Conservation (phyloP, 139 green algal genomes). For the Chloropicon primus region DNA sequence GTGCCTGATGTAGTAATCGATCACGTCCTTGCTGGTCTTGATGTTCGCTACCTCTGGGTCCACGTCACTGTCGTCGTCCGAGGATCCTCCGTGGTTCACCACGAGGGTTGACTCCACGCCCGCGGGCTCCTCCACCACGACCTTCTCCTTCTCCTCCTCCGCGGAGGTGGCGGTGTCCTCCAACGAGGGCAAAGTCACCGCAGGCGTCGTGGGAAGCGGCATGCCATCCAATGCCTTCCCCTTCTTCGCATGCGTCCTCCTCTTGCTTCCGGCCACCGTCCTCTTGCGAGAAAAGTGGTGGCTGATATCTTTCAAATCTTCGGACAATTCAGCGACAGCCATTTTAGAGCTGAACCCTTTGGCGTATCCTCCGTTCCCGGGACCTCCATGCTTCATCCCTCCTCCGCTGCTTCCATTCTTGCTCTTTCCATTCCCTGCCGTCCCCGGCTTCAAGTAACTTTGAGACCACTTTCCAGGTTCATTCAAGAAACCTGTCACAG, state of each 20-base stretch:
- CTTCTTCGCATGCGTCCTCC: neutral
- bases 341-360: neutral
- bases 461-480: neutral
- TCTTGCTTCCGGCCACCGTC: neutral
- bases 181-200: neutral
- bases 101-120: neutral
- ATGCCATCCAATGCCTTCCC: neutral
- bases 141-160: neutral
- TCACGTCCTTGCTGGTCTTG: conserved; percentile 46
- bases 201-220: neutral
- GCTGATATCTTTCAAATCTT: neutral
- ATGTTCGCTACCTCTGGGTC: conserved; percentile 12
- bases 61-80: neutral
- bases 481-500: neutral
- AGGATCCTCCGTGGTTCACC: neutral
- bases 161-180: neutral
- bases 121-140: neutral
- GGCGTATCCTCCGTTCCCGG: neutral
- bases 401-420: too few species aligned
- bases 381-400: neutral
- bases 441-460: neutral
- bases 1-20: conserved; percentile 58
- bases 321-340: neutral
- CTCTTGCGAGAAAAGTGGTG: neutral
- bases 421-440: too few species aligned